phyloP scores from a whole-genome alignment of 768 basidiomycete genomes.

The Lactarius sp. region DNA sequence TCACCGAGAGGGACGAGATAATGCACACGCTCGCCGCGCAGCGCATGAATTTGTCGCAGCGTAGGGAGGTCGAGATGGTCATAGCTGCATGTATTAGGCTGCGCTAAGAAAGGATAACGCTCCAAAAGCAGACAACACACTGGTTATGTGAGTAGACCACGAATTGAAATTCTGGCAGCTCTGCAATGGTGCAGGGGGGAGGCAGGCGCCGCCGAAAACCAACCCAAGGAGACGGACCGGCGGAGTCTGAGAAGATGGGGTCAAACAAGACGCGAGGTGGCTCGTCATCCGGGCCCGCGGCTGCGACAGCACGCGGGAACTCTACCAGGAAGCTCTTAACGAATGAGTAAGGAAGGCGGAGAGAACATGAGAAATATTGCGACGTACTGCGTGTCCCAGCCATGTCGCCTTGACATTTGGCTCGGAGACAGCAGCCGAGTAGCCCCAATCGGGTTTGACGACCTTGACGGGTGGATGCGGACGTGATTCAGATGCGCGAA shows the following conservation, averaged over 20 bases:
- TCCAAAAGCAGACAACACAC: slow-evolving; percentile 28
- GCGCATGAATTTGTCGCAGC: slow-evolving; percentile 30
- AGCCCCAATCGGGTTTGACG: slow-evolving; percentile 30
- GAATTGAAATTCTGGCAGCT: slow-evolving; percentile 38
- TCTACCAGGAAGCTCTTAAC: slow-evolving; percentile 32
- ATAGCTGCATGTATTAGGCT: slow-evolving; percentile 31
- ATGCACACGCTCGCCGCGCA: slow-evolving; percentile 26
- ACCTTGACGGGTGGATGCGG: slow-evolving; percentile 27
- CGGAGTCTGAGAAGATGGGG: slow-evolving; percentile 38
- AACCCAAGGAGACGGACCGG: slow-evolving; percentile 30
- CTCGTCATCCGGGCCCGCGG: slow-evolving; percentile 7
- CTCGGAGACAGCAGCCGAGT: slow-evolving; percentile 1
- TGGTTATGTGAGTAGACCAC: slow-evolving; percentile 42
- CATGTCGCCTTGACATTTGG: slow-evolving; percentile 8
- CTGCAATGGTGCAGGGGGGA: slow-evolving; percentile 36
- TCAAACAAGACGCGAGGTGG: slow-evolving; percentile 38
- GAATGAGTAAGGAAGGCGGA: neutral
- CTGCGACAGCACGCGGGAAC: slow-evolving; percentile 22
- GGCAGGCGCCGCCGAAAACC: slow-evolving; percentile 34
- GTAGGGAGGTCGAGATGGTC: slow-evolving; percentile 40
- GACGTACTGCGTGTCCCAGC: slow-evolving; percentile 33
- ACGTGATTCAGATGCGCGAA: slow-evolving; percentile 19
- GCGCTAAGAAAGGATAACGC: too few relatives aligned
- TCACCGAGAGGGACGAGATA: slow-evolving; percentile 40
- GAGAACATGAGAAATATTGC: neutral